Evolutionary conservation across 768 basidiomycete species (phyloP).

Genomic region (Lactarius hatsudake): DNA sequence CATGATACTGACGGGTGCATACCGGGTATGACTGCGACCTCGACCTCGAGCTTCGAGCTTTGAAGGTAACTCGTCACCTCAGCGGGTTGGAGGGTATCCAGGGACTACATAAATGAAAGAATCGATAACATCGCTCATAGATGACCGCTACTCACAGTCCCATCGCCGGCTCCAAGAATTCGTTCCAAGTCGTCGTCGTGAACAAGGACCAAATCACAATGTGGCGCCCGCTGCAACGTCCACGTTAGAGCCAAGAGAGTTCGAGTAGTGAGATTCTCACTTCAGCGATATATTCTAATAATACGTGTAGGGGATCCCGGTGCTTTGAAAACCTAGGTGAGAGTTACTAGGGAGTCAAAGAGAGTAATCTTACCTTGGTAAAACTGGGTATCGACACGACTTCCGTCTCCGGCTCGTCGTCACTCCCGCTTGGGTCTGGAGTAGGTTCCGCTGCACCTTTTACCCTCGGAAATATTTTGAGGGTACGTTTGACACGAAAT

Average conservation of each 20-base stretch:
- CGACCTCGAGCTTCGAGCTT: background rate
- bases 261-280: background rate
- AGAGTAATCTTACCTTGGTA: background rate
- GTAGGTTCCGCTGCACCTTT: background rate
- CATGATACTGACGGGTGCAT: background rate
- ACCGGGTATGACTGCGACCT: background rate
- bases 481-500: background rate
- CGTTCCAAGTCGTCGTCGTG: background rate
- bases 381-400: background rate
- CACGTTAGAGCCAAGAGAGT: background rate
- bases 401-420: background rate
- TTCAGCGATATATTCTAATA: background rate
- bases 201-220: background rate
- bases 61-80: background rate
- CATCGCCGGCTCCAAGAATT: background rate
- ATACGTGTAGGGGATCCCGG: background rate
- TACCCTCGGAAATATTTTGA: background rate
- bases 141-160: background rate
- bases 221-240: background rate
- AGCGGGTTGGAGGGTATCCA: background rate
- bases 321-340: background rate
- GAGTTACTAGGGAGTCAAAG: background rate
- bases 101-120: background rate
- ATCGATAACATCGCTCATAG: background rate
- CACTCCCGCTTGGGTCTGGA: background rate